Conservation (phyloP, 139 green algal genomes). For the Medakamo hakoo region DNA sequence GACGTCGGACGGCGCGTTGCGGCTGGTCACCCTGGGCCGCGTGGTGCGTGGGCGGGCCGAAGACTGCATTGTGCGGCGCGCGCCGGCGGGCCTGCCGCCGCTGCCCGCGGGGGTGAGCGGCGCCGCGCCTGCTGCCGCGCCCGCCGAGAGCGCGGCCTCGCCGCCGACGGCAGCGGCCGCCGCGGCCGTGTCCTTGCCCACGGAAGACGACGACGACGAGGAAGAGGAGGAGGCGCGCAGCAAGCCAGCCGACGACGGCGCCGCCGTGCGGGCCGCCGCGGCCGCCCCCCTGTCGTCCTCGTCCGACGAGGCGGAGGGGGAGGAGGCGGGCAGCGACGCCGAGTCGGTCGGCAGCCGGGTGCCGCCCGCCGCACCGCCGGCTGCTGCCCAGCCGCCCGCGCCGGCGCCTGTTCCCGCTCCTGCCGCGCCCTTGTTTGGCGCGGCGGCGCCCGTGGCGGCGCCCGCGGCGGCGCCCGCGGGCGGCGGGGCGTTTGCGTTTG, state of each 20-base stretch:
- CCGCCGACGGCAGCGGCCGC: not conserved
- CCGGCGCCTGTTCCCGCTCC: not conserved
- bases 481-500: not conserved
- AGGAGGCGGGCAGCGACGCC: not conserved
- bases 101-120: not conserved
- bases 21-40: not conserved
- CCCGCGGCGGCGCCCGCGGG: no score
- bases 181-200: not conserved
- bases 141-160: not conserved
- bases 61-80: not conserved
- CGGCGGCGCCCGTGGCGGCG: no score
- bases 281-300: not conserved
- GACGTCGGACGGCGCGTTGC: not conserved
- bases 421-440: not conserved
- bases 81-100: not conserved
- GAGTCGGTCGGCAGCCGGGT: not conserved
- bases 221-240: not conserved
- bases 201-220: not conserved
- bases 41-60: no score
- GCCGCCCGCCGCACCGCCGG: no score
- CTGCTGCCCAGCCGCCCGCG: not conserved
- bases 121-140: no score
- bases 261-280: no score
- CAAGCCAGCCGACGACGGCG: not conserved
- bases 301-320: not conserved